A percentile compares a stretch with the other conserved stretches of the same genome.
Evolutionary conservation across 805 yeast genomes (phyloP).

Genomic region (Myxozyma neglecta): DNA sequence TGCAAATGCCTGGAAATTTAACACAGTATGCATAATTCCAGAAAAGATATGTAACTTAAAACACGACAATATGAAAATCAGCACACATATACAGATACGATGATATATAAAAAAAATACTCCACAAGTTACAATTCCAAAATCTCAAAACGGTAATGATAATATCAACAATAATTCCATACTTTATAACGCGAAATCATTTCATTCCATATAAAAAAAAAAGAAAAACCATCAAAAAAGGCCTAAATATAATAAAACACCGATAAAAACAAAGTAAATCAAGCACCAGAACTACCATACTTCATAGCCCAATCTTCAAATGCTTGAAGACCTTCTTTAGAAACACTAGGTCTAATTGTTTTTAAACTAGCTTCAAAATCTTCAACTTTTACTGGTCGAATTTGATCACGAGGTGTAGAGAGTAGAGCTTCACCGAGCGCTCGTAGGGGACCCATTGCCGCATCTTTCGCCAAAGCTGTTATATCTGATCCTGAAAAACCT

Average conservation of each 20-base stretch:
- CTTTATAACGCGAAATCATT: not conserved
- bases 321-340: constrained; percentile 72
- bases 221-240: not conserved
- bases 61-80: too few species aligned
- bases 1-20: not conserved
- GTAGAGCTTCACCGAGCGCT: constrained; percentile 79
- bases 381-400: constrained; percentile 71
- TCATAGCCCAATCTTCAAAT: constrained; percentile 86
- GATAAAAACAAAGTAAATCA: constrained; percentile 36
- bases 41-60: too few species aligned
- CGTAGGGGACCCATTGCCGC: constrained; percentile 98
- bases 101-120: not conserved
- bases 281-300: constrained; percentile 87
- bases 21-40: not conserved
- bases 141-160: not conserved
- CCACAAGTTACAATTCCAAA: not conserved
- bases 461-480: constrained; percentile 91
- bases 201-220: not conserved
- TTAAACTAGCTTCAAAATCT: constrained; percentile 76
- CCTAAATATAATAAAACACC: not conserved
- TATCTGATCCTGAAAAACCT: constrained; percentile 82
- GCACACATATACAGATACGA: not conserved
- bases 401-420: constrained; percentile 65
- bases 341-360: constrained; percentile 83
- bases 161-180: not conserved